A percentile compares a stretch with the other conserved stretches of the same genome.
These are phyloP conservation scores for Sisymbrium altissimum DNA, from an alignment of 345 rosid genomes.

Conservation along the genomic window DNA sequence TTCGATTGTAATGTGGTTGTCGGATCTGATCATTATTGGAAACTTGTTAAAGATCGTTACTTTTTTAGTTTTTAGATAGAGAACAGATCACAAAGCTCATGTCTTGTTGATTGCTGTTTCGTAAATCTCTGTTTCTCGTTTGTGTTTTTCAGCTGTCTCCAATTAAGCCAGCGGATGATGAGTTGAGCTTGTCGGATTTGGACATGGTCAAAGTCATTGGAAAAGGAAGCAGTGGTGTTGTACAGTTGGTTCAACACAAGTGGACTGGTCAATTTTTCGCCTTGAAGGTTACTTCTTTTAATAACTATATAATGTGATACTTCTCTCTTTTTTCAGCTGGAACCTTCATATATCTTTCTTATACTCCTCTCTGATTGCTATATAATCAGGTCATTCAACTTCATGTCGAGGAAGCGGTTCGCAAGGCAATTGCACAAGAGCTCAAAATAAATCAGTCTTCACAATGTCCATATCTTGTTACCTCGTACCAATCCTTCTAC, in stretches of 20 bases:
- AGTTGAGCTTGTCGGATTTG: conserved; percentile 68
- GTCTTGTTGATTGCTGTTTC: neutral
- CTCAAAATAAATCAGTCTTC: conserved; percentile 76
- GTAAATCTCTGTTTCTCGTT: no score
- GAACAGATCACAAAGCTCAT: neutral
- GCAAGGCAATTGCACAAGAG: conserved; percentile 72
- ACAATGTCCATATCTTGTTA: conserved; percentile 74
- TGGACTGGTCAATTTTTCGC: conserved; percentile 93
- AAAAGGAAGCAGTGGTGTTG: conserved; percentile 91
- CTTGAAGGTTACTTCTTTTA: conserved; percentile 54
- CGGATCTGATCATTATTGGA: conserved; percentile 13
- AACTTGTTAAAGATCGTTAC: neutral
- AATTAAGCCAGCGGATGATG: conserved; percentile 66
- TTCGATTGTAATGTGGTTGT: neutral
- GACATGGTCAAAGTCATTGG: conserved; percentile 82
- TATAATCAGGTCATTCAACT: conserved; percentile 64
- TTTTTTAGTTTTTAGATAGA: neutral
- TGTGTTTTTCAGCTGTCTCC: conserved; percentile 56
- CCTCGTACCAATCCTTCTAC: conserved; percentile 80
- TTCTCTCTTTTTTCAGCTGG: neutral
- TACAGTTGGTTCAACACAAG: conserved; percentile 94
- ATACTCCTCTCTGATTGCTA: neutral
- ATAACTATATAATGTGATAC: neutral
- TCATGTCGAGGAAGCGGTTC: conserved; percentile 61
- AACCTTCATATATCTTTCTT: neutral